A percentile compares a stretch with the other conserved stretches of the same genome.
Conservation (phyloP, 2,329 filamentous ascomycete species). For the Teratosphaeriaceae sp. region DNA sequence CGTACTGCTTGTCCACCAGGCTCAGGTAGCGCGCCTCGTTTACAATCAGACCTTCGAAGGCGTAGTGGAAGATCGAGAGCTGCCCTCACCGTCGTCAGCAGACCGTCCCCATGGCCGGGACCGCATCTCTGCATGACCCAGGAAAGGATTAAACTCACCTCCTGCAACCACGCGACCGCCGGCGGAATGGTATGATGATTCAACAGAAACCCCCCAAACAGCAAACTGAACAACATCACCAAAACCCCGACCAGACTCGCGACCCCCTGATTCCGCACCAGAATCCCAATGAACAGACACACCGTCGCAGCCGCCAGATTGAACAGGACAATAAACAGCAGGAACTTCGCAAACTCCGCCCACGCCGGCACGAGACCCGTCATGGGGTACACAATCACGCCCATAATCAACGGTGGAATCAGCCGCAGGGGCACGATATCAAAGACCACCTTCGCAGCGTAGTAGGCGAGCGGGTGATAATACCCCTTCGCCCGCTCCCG, state of each 20-base stretch:
- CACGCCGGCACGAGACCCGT: slow-evolving; percentile 80
- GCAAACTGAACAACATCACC: slow-evolving; percentile 93
- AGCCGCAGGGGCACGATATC: slow-evolving; percentile 93
- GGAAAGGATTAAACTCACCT: too few relatives aligned
- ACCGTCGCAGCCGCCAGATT: slow-evolving; percentile 91
- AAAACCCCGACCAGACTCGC: slow-evolving; percentile 90
- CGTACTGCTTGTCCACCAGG: slow-evolving; percentile 89
- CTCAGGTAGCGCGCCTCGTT: slow-evolving; percentile 92
- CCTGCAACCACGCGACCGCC: slow-evolving; percentile 83
- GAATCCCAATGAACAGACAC: slow-evolving; percentile 91
- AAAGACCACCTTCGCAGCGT: slow-evolving; percentile 93
- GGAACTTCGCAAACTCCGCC: slow-evolving; percentile 81
- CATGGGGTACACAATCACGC: slow-evolving; percentile 96
- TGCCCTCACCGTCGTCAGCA: slow-evolving; percentile 31
- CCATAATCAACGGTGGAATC: slow-evolving; percentile 90
- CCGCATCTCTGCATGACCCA: too few relatives aligned
- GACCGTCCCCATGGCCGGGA: too few relatives aligned
- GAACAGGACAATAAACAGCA: slow-evolving; percentile 88
- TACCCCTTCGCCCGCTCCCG: slow-evolving; percentile 95
- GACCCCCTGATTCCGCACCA: slow-evolving; percentile 85
- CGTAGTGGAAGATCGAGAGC: slow-evolving; percentile 97
- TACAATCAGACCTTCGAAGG: slow-evolving; percentile 91
- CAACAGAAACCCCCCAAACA: slow-evolving; percentile 88
- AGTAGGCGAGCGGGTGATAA: slow-evolving; percentile 90
- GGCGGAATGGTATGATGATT: slow-evolving; percentile 91